These are phyloP conservation scores for Hypholoma sublateritium DNA, from an alignment of 768 basidiomycete species.

Conservation along the genomic window DNA sequence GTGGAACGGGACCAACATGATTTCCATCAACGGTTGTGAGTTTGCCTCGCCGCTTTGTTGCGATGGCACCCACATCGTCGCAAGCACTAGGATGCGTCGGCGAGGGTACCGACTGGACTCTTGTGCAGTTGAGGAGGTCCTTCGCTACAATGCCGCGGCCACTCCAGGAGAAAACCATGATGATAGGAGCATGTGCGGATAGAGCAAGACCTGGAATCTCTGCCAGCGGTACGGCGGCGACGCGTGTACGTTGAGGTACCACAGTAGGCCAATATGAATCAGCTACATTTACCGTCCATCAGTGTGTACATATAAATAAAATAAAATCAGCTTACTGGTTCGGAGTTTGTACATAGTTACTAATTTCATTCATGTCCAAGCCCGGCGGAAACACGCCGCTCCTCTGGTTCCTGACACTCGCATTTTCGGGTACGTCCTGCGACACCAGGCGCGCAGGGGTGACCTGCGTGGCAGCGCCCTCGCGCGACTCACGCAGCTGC, in stretches of 20 bases:
- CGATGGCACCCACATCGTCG: conserved; percentile 86
- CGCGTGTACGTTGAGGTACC: conserved; percentile 93
- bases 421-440: conserved; percentile 21
- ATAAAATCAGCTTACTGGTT: conserved; percentile 38
- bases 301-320: background rate
- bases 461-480: conserved; percentile 17
- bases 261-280: conserved; percentile 78
- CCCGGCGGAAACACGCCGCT: conserved; percentile 39
- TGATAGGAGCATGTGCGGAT: conserved; percentile 80
- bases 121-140: conserved; percentile 83
- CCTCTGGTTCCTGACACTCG: conserved; percentile 30
- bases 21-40: conserved; percentile 58
- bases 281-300: conserved; percentile 51
- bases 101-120: conserved; percentile 80
- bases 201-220: conserved; percentile 79
- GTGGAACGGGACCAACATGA: conserved; percentile 88
- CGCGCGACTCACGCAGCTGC: conserved; percentile 32
- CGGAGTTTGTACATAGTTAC: conserved; percentile 46
- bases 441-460: conserved; percentile 25
- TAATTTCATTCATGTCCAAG: conserved; percentile 45
- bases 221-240: conserved; percentile 77
- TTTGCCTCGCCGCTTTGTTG: conserved; percentile 60
- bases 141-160: conserved; percentile 84
- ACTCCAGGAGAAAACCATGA: conserved; percentile 87
- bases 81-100: conserved; percentile 78